Evolutionary conservation across 176 grass and related monocot species (phyloP), one percentile per base, ranked within the genome.

Genomic region (Eremochloa ophiuroides): DNA sequence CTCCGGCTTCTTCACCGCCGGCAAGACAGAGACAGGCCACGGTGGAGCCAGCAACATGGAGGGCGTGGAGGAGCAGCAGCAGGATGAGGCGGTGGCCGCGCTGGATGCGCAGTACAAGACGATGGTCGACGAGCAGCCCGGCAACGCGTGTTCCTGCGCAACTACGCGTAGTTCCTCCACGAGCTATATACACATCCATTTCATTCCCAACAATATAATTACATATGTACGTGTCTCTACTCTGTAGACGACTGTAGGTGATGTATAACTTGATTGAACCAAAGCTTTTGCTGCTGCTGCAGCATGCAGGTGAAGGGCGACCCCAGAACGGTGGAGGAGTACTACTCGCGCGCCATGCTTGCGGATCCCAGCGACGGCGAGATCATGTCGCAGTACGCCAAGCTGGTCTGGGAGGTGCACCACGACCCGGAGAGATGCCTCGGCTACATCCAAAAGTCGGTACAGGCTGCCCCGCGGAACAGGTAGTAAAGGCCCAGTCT

Each of bases 151-250:
- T 85, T 94, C 80, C 75, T 98, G 41, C 90, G 91, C 69, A 94
- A 98, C 83, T 98, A 95, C 75, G 96, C 90, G 39, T 74, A 90
- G 80, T 98, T 93, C 71, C 88, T 98, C 4, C 83, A 89, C 83
- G 86, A 95, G 96, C 92, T 97, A 64, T 25, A 8, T 63, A 15
- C 61, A 3, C 34, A 35, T 35, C 5, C 34, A 35, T 53, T 15
- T 33, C 4, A 34, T 4, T 3, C 33, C 4, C 33, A 3, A 34
- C 4, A 4, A 2, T 3, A 2, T 34, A 34, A 34, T 34, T 3
- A 34, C 4, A 34, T 3, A 4, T 34, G 4, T 34, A 34, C 2
- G 3, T 34, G 4, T 4, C 4, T 3, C 18, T 53, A 22, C 18
- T 38, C 37, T 38, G 37, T 7, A 6, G n/a, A n/a, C n/a, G n/a